A percentile compares a stretch with the other conserved stretches of the same genome.
phyloP scores from a whole-genome alignment of 352 stramenopile species.

The Globisporangium cederbergense region DNA sequence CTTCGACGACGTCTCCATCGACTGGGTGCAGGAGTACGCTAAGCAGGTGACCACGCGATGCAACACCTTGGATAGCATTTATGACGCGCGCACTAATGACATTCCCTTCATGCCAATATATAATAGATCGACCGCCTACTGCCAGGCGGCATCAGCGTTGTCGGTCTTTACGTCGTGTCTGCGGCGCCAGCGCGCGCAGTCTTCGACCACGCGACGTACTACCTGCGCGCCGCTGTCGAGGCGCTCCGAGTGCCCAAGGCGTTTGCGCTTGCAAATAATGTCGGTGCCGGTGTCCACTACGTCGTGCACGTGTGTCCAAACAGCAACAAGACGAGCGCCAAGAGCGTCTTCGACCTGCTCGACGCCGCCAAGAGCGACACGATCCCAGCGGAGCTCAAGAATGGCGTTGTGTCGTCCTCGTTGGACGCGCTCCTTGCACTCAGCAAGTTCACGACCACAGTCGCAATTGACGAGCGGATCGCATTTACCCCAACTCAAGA shows the following conservation, averaged over 20 bases:
- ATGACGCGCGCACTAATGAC: too few species aligned
- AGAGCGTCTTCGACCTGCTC: slow-evolving; percentile 25
- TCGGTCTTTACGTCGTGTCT: slow-evolving; percentile 62
- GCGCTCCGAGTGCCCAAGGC: slow-evolving; percentile 21
- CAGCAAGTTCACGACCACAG: slow-evolving; percentile 34
- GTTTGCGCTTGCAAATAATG: slow-evolving; percentile 8
- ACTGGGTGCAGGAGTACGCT: slow-evolving; percentile 64
- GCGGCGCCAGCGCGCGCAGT: slow-evolving; percentile 19
- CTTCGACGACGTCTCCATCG: slow-evolving; percentile 54
- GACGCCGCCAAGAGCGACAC: slow-evolving; percentile 36
- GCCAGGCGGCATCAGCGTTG: slow-evolving; percentile 45
- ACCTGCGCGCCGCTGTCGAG: slow-evolving; percentile 47
- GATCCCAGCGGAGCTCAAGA: slow-evolving; percentile 25
- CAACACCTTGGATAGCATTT: background rate
- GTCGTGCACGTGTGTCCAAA: slow-evolving; percentile 37
- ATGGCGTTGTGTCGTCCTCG: slow-evolving; percentile 5
- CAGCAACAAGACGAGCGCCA: slow-evolving; percentile 17
- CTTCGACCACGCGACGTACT: slow-evolving; percentile 39
- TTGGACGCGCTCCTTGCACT: slow-evolving; percentile 24
- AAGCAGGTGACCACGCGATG: slow-evolving; percentile 30
- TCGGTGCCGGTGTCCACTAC: slow-evolving; percentile 30
- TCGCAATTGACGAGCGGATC: slow-evolving; percentile 47
- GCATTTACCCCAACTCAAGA: slow-evolving; percentile 13
- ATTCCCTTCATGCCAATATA: background rate
- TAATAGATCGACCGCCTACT: slow-evolving; percentile 56